Conservation (phyloP, 2,329 filamentous ascomycete species). For the Hirsutella thompsonii region DNA sequence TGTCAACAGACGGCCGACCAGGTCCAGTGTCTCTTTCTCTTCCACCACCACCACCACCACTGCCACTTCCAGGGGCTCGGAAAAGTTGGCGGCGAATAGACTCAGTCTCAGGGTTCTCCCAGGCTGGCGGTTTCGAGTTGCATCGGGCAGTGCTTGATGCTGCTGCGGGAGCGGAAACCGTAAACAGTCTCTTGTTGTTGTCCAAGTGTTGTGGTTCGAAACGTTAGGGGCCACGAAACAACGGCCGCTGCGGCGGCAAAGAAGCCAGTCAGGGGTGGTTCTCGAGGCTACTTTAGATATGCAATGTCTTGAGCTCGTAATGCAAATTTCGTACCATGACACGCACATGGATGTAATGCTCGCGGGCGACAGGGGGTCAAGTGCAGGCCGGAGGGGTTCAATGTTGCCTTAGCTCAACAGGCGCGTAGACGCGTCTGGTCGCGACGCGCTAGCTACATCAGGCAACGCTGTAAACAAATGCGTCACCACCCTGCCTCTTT, state of each 20-base stretch:
- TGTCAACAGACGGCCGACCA: background rate
- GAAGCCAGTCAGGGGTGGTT: background rate
- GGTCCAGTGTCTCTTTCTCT: too few relatives aligned
- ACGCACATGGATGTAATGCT: background rate
- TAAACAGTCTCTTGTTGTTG: constrained; percentile 2
- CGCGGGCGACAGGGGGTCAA: background rate
- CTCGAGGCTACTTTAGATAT: background rate
- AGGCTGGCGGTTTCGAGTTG: too few relatives aligned
- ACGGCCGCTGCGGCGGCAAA: background rate
- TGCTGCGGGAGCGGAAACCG: background rate
- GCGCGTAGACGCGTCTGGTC: constrained; percentile 17
- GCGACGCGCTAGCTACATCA: constrained; percentile 15
- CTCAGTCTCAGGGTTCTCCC: background rate
- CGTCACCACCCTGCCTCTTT: constrained; percentile 13
- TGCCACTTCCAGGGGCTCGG: background rate
- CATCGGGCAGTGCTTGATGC: too few relatives aligned
- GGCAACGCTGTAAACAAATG: constrained; percentile 25
- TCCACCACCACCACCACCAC: too few relatives aligned
- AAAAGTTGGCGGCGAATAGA: background rate
- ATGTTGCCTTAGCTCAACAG: background rate
- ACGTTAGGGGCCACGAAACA: background rate
- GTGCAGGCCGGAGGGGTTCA: constrained; percentile 6
- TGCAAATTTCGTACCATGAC: background rate
- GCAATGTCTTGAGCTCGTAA: constrained; percentile 8
- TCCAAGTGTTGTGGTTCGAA: background rate